Evolutionary conservation across 306 rosid species (phyloP).

Genomic region (Lagenaria siceraria): DNA sequence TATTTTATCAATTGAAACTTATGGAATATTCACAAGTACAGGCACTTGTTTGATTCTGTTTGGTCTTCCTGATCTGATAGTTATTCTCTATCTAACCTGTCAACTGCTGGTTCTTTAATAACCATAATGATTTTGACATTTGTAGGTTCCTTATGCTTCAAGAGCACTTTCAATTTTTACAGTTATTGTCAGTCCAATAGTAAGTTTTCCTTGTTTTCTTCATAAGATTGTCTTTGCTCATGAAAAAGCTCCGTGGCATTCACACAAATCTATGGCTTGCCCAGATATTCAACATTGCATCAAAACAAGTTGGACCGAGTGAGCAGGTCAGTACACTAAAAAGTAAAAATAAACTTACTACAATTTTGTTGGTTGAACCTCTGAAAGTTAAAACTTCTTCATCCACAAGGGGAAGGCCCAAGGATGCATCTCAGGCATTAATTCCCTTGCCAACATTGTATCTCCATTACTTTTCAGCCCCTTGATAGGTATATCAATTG

Average conservation of each 20-base stretch:
- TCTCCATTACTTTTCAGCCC: conserved; percentile 67
- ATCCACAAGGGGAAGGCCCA: conserved; percentile 61
- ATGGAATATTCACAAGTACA: not conserved
- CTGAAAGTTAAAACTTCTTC: not conserved
- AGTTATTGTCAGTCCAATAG: conserved; percentile 48
- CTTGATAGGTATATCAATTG: conserved; percentile 42
- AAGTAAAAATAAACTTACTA: not conserved
- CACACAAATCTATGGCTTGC: not conserved
- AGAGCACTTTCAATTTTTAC: conserved; percentile 31
- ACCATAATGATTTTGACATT: conserved; percentile 13
- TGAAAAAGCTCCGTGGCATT: not conserved
- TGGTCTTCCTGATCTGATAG: not conserved
- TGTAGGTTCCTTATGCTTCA: conserved; percentile 80
- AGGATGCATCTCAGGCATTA: conserved; percentile 73
- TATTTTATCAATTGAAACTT: not conserved
- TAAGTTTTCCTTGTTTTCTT: conserved; percentile 22
- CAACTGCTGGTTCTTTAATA: not conserved
- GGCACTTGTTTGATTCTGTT: not conserved
- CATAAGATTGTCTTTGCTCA: not conserved
- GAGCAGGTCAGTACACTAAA: conserved; percentile 47
- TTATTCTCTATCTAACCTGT: not conserved
- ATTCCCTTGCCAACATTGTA: conserved; percentile 53
- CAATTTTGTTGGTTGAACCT: not conserved
- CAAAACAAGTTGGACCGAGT: conserved; percentile 59
- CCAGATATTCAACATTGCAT: conserved; percentile 77